Evolutionary conservation across 345 rosid genomes (phyloP), one percentile per base, ranked within the genome.

Genomic region (Eucalyptus viminalis): DNA sequence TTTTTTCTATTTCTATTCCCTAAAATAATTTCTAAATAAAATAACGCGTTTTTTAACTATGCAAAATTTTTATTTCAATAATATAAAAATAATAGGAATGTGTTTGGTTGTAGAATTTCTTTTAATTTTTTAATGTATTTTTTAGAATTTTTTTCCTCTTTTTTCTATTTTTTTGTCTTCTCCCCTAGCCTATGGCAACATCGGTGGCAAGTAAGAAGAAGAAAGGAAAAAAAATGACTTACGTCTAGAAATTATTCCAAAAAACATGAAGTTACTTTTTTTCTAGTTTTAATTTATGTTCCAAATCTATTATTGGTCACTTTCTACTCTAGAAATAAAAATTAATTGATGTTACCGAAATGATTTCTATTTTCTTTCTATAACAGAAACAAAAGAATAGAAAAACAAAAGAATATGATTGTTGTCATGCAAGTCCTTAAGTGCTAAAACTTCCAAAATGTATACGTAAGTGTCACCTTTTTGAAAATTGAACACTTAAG

Each of bases 151-250:
- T 12, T 16, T 69, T 5, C 9, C 27, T 3, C 5, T 72, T 14
- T 31, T 72, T 31, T 1, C 14, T 40, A 3, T 6, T 72, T 5
- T 80, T 80, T 17, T 8, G 40, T 19, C 3, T 40, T 6, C 7
- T 25, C 3, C 14, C 86, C 43, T 40, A 53, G 24, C 4, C 4
- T 0, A 53, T 0, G 2, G 24, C 4, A 0, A 7, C 2, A 2
- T 2, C 1, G 2, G 9, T 8, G 56, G 10, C 24, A 8, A 53
- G 24, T 53, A 19, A 53, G 24, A 53, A 53, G 24, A 53, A 53
- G 1, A 53, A 53, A 53, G 8, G 2, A 53, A 53, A 53, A 53
- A 19, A 53, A 53, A 51, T 53, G 24, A 53, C 56, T 53, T 53
- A 53, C 4, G 1, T 53, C 24, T 51, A 51, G 1, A 53, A 53